A percentile compares a stretch with the other conserved stretches of the same genome.
Conservation (phyloP, 805 yeast species). For the Spathaspora passalidarum region DNA sequence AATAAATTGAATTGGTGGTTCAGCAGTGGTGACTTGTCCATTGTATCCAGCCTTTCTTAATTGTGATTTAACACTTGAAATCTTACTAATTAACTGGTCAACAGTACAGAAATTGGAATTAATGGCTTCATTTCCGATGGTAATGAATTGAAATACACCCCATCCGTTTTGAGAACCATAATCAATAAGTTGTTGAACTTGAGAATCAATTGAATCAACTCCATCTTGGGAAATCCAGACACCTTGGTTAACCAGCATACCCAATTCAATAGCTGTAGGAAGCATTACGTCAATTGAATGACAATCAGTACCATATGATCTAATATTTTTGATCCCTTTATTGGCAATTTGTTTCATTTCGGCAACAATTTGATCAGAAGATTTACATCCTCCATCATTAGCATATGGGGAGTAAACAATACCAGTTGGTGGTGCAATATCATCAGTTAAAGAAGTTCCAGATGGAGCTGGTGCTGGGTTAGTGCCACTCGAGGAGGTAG, state of each 20-base stretch:
- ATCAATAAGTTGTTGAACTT: constrained; percentile 50
- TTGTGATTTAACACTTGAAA: constrained; percentile 56
- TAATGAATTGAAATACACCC: constrained; percentile 72
- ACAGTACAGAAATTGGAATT: constrained; percentile 59
- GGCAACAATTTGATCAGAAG: constrained; percentile 44
- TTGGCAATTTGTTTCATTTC: constrained; percentile 59
- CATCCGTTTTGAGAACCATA: constrained; percentile 53
- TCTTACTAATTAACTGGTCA: constrained; percentile 60
- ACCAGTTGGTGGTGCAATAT: constrained; percentile 47
- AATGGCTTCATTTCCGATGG: constrained; percentile 89
- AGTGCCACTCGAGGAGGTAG: constrained; percentile 13
- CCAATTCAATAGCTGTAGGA: constrained; percentile 56
- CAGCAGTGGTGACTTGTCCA: constrained; percentile 80
- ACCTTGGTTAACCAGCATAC: constrained; percentile 80
- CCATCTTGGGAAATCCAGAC: constrained; percentile 73
- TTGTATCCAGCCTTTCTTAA: constrained; percentile 69
- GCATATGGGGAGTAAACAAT: constrained; percentile 80
- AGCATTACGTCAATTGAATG: constrained; percentile 60
- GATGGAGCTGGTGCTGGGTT: constrained; percentile 13
- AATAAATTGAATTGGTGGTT: constrained; percentile 78
- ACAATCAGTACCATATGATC: constrained; percentile 90
- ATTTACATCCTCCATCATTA: constrained; percentile 66
- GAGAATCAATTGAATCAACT: constrained; percentile 62
- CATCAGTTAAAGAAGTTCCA: constrained; percentile 6
- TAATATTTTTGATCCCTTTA: constrained; percentile 62